Conservation (phyloP, 495 filamentous ascomycete genomes). For the Penicillium nucicola region DNA sequence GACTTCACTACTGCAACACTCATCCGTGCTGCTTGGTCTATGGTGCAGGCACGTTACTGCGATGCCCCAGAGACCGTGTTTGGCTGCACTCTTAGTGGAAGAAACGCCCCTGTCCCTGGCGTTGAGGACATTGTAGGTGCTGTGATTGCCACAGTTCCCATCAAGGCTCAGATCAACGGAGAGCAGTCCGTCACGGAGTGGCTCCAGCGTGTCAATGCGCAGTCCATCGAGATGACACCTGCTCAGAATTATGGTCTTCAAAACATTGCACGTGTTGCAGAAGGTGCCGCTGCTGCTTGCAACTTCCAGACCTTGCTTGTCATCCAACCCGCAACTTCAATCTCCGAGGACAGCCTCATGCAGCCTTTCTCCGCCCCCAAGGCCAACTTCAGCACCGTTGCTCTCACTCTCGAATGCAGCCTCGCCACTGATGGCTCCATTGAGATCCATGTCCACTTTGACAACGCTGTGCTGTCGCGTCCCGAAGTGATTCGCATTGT, state of each 20-base stretch:
- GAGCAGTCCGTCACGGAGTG: conserved; percentile 20
- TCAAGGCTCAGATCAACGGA: conserved; percentile 37
- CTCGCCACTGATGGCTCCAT: neutral
- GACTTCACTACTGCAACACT: conserved; percentile 17
- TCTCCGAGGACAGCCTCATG: conserved; percentile 21
- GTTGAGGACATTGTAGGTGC: conserved; percentile 54
- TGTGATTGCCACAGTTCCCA: conserved; percentile 56
- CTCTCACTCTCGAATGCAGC: conserved; percentile 17
- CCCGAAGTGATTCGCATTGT: conserved; percentile 11
- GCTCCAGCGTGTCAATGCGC: conserved; percentile 44
- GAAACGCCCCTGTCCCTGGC: conserved; percentile 48
- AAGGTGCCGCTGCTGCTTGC: conserved; percentile 50
- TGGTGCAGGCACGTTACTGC: conserved; percentile 37
- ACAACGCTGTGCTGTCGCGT: conserved; percentile 7
- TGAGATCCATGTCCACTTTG: conserved; percentile 12
- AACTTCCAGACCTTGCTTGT: conserved; percentile 51
- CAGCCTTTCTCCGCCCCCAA: conserved; percentile 11
- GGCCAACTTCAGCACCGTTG: conserved; percentile 13
- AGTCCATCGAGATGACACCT: conserved; percentile 44
- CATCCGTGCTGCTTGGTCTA: conserved; percentile 36
- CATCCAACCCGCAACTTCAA: conserved; percentile 47
- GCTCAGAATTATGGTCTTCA: conserved; percentile 60
- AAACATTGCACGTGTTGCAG: conserved; percentile 47
- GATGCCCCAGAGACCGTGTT: conserved; percentile 32
- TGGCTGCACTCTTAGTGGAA: conserved; percentile 49